Evolutionary conservation across 345 rosid genomes (phyloP).

Genomic region (Corymbia maculata): DNA sequence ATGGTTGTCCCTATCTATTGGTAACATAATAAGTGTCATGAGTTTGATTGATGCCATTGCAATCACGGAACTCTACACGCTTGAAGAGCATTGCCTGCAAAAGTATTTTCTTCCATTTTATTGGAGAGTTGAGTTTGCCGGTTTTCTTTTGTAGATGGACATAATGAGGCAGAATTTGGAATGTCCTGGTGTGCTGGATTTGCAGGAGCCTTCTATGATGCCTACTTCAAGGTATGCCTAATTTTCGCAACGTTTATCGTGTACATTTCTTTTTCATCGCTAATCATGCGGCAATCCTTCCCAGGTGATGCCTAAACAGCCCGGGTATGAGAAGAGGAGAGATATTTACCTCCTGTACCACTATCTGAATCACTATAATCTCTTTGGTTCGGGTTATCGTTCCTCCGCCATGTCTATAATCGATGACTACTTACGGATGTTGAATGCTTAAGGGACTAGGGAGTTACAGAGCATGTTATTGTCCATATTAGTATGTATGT

Average conservation of each 20-base stretch:
- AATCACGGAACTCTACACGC: not conserved
- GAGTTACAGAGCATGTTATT: not conserved
- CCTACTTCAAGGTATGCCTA: slow-evolving; percentile 62
- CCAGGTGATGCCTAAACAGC: slow-evolving; percentile 83
- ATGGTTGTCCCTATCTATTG: not conserved
- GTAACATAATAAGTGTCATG: not conserved
- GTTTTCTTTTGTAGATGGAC: slow-evolving; percentile 49
- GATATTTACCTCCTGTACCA: slow-evolving; percentile 76
- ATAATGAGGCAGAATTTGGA: slow-evolving; percentile 89
- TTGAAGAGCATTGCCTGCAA: not conserved
- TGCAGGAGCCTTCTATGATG: slow-evolving; percentile 68
- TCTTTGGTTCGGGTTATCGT: slow-evolving; percentile 81
- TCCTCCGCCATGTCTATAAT: slow-evolving; percentile 74
- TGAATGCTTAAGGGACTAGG: slow-evolving; percentile 17
- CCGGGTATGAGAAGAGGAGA: slow-evolving; percentile 75
- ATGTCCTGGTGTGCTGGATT: slow-evolving; percentile 98
- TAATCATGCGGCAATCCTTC: not conserved
- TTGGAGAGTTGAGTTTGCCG: not conserved
- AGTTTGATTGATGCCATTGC: not conserved
- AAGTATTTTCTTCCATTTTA: not conserved
- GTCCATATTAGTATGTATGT: not conserved
- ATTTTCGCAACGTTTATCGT: not conserved
- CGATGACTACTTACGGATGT: slow-evolving; percentile 55
- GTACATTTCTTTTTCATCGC: not conserved
- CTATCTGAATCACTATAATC: slow-evolving; percentile 90